Evolutionary conservation across 2,329 filamentous ascomycete species (phyloP).

Genomic region (Pezicula neosporulosa): DNA sequence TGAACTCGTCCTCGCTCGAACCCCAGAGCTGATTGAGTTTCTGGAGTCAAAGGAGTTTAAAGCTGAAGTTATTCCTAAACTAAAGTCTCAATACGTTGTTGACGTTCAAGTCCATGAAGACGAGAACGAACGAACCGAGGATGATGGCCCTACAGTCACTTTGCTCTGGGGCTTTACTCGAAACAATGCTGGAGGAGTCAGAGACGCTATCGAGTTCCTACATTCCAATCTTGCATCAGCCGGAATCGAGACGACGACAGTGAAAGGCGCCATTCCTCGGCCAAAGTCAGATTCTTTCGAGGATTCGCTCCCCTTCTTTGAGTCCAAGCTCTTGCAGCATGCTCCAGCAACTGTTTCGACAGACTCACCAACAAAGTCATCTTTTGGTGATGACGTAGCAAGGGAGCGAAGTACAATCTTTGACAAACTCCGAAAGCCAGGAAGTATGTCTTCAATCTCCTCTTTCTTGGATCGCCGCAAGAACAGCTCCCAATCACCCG

Average conservation of each 20-base stretch:
- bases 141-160: constrained; percentile 54
- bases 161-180: constrained; percentile 83
- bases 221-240: constrained; percentile 81
- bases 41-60: constrained; percentile 79
- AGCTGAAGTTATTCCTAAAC: constrained; percentile 74
- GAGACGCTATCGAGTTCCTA: constrained; percentile 94
- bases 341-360: constrained; percentile 76
- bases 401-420: constrained; percentile 82
- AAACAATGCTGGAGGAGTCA: constrained; percentile 92
- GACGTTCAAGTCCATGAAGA: constrained; percentile 73
- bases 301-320: constrained; percentile 93
- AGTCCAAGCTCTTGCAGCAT: constrained; percentile 93
- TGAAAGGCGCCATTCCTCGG: constrained; percentile 94
- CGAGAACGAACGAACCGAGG: constrained; percentile 53
- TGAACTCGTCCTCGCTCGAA: constrained; percentile 79
- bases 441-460: constrained; percentile 89
- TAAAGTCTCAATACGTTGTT: constrained; percentile 90
- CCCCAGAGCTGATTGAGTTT: constrained; percentile 73
- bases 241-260: constrained; percentile 80
- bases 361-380: constrained; percentile 84
- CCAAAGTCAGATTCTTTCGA: constrained; percentile 99
- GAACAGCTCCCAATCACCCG: constrained; percentile 82
- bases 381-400: constrained; percentile 76
- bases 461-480: constrained; percentile 96
- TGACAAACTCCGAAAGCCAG: constrained; percentile 89